Evolutionary conservation across 202 grass and related monocot genomes (phyloP).

Genomic region (Tripidium arundinaceum): DNA sequence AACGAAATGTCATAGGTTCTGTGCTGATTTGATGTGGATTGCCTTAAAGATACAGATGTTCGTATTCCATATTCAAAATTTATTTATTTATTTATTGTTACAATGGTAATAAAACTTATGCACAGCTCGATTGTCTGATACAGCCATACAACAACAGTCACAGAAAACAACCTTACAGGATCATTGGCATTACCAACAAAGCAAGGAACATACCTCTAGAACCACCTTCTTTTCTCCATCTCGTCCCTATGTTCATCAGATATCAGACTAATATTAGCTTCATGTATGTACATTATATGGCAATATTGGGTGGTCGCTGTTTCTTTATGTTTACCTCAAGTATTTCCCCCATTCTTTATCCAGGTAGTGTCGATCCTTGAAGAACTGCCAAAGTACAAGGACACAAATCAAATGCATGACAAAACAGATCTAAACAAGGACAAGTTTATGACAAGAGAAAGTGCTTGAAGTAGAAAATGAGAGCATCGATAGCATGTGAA

Average conservation of each 20-base stretch:
- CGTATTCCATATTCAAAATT: not conserved
- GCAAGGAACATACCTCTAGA: conserved; percentile 54
- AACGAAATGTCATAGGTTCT: not conserved
- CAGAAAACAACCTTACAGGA: conserved; percentile 17
- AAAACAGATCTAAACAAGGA: not conserved
- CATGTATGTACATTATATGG: not conserved
- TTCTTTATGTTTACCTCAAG: conserved; percentile 45
- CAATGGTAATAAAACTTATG: not conserved
- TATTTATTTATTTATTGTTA: not conserved
- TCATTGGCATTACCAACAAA: not conserved
- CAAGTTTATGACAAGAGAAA: not conserved
- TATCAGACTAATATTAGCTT: conserved; percentile 18
- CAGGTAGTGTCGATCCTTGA: conserved; percentile 94
- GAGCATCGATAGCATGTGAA: not conserved
- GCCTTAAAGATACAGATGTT: not conserved
- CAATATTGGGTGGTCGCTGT: not conserved
- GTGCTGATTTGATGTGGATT: not conserved
- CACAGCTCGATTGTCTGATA: not conserved
- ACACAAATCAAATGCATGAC: not conserved
- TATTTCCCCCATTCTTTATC: conserved; percentile 94
- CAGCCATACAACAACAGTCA: not conserved
- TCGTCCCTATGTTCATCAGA: conserved; percentile 36
- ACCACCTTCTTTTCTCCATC: conserved; percentile 46
- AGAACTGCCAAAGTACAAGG: conserved; percentile 59
- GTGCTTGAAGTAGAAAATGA: not conserved